Evolutionary conservation across 352 stramenopile species (phyloP).

Genomic region (Globisporangium sylvaticum): DNA sequence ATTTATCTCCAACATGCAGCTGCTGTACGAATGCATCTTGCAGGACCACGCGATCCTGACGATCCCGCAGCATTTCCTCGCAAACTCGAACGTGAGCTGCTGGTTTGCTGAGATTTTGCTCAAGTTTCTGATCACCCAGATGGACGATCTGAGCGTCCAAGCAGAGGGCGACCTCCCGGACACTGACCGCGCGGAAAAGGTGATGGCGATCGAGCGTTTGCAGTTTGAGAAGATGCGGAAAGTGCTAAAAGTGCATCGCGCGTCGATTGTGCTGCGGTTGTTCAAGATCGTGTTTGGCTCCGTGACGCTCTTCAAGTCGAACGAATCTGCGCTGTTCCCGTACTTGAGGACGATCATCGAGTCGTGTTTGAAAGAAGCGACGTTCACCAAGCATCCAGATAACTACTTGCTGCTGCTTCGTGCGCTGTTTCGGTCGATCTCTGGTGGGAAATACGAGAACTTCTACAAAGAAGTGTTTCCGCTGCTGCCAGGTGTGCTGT

Average conservation of each 20-base stretch:
- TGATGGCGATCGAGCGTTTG: conserved; percentile 67
- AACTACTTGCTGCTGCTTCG: conserved; percentile 95
- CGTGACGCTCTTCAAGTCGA: conserved; percentile 94
- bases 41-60: conserved; percentile 92
- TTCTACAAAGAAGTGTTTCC: conserved; percentile 97
- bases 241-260: conserved; percentile 66
- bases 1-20: conserved; percentile 86
- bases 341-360: conserved; percentile 93
- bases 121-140: conserved; percentile 93
- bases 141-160: conserved; percentile 89
- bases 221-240: conserved; percentile 78
- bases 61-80: conserved; percentile 94
- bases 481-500: conserved; percentile 91
- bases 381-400: conserved; percentile 88
- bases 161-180: conserved; percentile 74
- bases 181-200: conserved; percentile 68
- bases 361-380: conserved; percentile 89
- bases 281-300: conserved; percentile 97
- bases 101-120: conserved; percentile 95
- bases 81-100: conserved; percentile 90
- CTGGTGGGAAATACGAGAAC: conserved; percentile 96
- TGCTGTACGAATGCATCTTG: conserved; percentile 92
- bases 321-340: conserved; percentile 93
- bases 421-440: conserved; percentile 95
- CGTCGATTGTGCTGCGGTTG: conserved; percentile 88